phyloP scores from a whole-genome alignment of 1,284 basidiomycete species.

The Tilletia horrida region DNA sequence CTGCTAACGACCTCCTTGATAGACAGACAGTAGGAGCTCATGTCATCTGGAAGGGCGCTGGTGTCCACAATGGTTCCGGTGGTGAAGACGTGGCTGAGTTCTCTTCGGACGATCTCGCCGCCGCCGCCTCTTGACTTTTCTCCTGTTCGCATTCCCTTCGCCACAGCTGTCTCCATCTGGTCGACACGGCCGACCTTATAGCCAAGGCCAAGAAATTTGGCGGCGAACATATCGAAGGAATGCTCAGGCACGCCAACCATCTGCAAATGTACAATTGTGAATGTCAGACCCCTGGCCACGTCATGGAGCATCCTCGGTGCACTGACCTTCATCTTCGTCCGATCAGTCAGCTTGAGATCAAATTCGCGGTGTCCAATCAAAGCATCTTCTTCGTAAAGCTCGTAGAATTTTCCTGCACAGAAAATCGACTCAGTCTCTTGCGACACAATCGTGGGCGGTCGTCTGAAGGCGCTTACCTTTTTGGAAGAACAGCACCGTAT shows the following conservation, averaged over 20 bases:
- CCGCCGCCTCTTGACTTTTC: constrained; percentile 57
- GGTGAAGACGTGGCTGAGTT: constrained; percentile 77
- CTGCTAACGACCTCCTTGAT: constrained; percentile 63
- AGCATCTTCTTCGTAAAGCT: constrained; percentile 55
- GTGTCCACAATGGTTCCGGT: constrained; percentile 94
- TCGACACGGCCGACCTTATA: constrained; percentile 95
- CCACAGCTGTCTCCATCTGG: constrained; percentile 86
- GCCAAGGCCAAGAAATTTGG: constrained; percentile 63
- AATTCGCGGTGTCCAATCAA: constrained; percentile 55
- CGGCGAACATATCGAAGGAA: constrained; percentile 67
- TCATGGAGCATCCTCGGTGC: no score
- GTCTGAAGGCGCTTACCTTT: constrained; percentile 64
- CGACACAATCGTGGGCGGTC: neutral
- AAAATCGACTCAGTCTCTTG: no score
- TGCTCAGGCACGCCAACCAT: constrained; percentile 91
- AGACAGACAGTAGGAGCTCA: constrained; percentile 89
- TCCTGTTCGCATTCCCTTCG: constrained; percentile 62
- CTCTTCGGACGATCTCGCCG: constrained; percentile 15
- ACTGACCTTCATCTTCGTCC: constrained; percentile 83
- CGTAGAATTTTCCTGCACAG: constrained; percentile 52
- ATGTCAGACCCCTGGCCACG: neutral
- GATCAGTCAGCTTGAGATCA: constrained; percentile 65
- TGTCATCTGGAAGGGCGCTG: constrained; percentile 81
- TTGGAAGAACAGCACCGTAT: constrained; percentile 88
- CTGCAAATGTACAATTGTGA: neutral